Base-by-base conservation (phyloP, 139 green algal genomes). In the Micromonas commoda region DNA sequence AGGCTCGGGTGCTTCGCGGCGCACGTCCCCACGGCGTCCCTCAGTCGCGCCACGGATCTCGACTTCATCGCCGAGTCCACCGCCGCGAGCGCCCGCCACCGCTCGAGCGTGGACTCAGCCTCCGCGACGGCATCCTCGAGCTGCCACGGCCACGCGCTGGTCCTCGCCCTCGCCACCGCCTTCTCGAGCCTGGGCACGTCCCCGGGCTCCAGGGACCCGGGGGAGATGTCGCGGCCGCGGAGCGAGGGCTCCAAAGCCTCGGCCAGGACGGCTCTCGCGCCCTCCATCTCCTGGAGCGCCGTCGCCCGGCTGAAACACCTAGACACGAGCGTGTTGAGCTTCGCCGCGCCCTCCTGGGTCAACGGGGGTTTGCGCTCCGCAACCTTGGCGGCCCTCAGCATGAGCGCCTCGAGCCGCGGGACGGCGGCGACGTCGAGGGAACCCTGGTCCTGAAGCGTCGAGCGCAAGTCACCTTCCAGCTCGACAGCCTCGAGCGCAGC, bases 131-230 rank as follows among this genome's bases (percentile, higher is more conserved):
- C 26, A 37, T 75, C 68, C 29, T 75, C 68, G 1, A 75, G 38
- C 38, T 75, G 37, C 68, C 68, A 75, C 68, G 68, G 68, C 68
- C 68, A 75, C 35, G 68, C 68, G 21, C 37, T 37, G 0, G 68
- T 33, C 35, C 26, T 61, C 68, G 68, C 68, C 23, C 68, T 23
- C 38, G 37, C 13, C 3, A 75, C 16, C 19, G 68, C 68, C 6
- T 29, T 39, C 53, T 75, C 68, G 3, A 75, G 23, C 21, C 31
- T 75, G 21, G 29, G 35, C 21, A 75, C 68, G 37, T 60, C 68
- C 19, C 35, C 37, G 37, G 20, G 34, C 1, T 38, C 33, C 34
- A 75, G 21, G 19, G 34, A 28, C 19, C 68, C 68, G 6, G 33
- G 23, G 1, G 34, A n/a, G 35, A 35, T 5, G 35, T 60, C 68